Percentiles rank a stretch among this genome's conserved stretches.
Evolutionary conservation across 768 basidiomycete genomes (phyloP).

Genomic region (Mycena floridula): DNA sequence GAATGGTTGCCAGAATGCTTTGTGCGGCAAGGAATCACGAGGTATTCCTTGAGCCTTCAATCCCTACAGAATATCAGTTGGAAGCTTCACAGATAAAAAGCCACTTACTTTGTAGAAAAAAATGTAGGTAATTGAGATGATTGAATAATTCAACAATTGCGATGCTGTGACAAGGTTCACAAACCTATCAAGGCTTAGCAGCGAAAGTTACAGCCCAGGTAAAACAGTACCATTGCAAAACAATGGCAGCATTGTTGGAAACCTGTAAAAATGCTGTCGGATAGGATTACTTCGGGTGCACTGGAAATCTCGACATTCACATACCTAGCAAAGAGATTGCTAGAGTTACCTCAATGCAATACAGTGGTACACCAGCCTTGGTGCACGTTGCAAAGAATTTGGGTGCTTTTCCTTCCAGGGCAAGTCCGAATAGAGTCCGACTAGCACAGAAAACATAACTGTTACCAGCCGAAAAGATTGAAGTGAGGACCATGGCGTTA

Average conservation of each 20-base stretch:
- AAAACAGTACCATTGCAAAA: slow-evolving; percentile 34
- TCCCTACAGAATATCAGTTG: slow-evolving; percentile 22
- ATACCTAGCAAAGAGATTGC: slow-evolving; percentile 30
- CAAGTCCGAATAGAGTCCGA: slow-evolving; percentile 47
- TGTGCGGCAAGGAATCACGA: slow-evolving; percentile 37
- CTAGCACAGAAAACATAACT: slow-evolving; percentile 60
- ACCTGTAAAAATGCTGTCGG: slow-evolving; percentile 41
- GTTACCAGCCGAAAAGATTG: slow-evolving; percentile 70
- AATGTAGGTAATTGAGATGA: slow-evolving; percentile 41
- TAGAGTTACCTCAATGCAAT: slow-evolving; percentile 39
- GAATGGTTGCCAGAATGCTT: slow-evolving; percentile 45
- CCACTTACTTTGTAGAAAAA: slow-evolving; percentile 37
- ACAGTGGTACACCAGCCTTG: slow-evolving; percentile 50
- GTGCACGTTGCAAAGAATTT: slow-evolving; percentile 47
- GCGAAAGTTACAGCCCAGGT: not conserved
- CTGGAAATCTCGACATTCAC: slow-evolving; percentile 3
- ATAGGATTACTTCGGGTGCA: not conserved
- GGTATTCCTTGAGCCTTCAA: slow-evolving; percentile 38
- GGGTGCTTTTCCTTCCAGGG: slow-evolving; percentile 57
- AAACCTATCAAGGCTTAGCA: slow-evolving; percentile 29
- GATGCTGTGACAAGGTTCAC: slow-evolving; percentile 45
- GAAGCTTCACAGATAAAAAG: not conserved
- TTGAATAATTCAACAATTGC: slow-evolving; percentile 41
- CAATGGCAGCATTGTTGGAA: slow-evolving; percentile 40
- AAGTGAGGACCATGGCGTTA: slow-evolving; percentile 63